Evolutionary conservation across 2,329 filamentous ascomycete species (phyloP), one percentile per base, ranked within the genome.

Genomic region (Colletotrichum tabaci): DNA sequence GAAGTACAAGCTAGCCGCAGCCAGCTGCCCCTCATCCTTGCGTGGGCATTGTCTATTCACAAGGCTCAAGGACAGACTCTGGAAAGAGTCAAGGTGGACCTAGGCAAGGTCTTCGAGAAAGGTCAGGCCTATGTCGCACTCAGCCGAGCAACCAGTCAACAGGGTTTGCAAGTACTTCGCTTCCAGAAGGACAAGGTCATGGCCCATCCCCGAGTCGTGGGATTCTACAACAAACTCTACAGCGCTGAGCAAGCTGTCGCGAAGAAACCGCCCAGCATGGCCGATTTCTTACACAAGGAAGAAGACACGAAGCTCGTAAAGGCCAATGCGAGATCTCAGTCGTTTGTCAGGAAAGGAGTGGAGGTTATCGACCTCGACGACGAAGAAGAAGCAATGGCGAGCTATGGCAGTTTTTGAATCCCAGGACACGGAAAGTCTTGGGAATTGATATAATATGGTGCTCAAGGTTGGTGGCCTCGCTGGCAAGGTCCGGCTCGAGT

Each of bases 91-190:
- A 97, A 97, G 79, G 96, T 99, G 35, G 95, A 99, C 79, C 87
- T 99, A 0, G 93, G 94, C 40, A 93, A 90, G 73, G 94, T 98
- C 1, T 99, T 99, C 77, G 96, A 99, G 80, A 98, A 98, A 81
- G 96, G 96, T 0, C 96, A 99, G 81, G 96, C 96, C 7, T 99
- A 99, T 79, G 96, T 99, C 62, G 96, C 96, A 62, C 89, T 99
- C 16, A 97, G 94, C 85, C 93, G 96, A 82, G 96, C 96, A 16
- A 97, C 94, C 1, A 93, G 88, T 70, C 95, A 98, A 84, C 88
- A 90, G 21, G 96, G 96, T 0, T 84, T 99, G 23, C 94, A 98
- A 79, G 95, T 99, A 15, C 82, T 96, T 60, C 89, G 94, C 46
- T 99, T 99, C 77, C 93, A 98, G 77, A 93, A 94, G 75, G 88